Conservation (phyloP, 768 basidiomycete species). For the Filobasidium floriforme region DNA sequence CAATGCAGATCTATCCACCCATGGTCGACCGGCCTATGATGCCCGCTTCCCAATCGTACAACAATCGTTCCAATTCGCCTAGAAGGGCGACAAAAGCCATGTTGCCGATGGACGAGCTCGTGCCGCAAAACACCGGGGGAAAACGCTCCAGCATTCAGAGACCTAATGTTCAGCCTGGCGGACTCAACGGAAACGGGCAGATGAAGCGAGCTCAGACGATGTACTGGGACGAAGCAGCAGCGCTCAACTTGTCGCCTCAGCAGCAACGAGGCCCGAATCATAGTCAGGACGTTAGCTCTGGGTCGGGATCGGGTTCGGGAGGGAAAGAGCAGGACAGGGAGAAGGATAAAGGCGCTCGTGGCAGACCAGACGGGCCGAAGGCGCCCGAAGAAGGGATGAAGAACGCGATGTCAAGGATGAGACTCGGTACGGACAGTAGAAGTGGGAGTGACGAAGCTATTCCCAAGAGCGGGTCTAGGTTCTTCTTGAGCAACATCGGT, state of each 20-base stretch:
- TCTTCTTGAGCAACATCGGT: not conserved
- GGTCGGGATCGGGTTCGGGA: not conserved
- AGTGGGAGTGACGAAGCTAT: slow-evolving; percentile 6
- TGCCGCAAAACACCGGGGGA: not conserved
- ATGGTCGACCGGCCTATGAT: slow-evolving; percentile 6
- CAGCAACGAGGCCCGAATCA: not conserved
- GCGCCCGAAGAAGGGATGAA: not conserved
- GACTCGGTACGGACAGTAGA: not conserved
- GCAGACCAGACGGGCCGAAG: not conserved
- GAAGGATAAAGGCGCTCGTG: not conserved
- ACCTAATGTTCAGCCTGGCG: not conserved
- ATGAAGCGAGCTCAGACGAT: slow-evolving; percentile 39
- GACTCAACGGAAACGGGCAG: not conserved
- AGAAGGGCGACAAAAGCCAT: not conserved
- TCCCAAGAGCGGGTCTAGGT: slow-evolving; percentile 4
- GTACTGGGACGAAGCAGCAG: slow-evolving; percentile 39
- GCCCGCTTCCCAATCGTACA: not conserved
- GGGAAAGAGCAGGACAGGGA: not conserved
- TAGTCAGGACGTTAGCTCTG: slow-evolving; percentile 3
- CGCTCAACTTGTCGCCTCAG: not conserved
- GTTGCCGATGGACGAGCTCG: not conserved
- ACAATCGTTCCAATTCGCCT: slow-evolving; percentile 10
- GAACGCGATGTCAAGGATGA: slow-evolving; percentile 2
- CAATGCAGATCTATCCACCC: slow-evolving; percentile 21
- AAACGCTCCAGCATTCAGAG: not conserved